phyloP scores from a whole-genome alignment of 2,329 filamentous ascomycete species.

The Ophiocordyceps robertsii region DNA sequence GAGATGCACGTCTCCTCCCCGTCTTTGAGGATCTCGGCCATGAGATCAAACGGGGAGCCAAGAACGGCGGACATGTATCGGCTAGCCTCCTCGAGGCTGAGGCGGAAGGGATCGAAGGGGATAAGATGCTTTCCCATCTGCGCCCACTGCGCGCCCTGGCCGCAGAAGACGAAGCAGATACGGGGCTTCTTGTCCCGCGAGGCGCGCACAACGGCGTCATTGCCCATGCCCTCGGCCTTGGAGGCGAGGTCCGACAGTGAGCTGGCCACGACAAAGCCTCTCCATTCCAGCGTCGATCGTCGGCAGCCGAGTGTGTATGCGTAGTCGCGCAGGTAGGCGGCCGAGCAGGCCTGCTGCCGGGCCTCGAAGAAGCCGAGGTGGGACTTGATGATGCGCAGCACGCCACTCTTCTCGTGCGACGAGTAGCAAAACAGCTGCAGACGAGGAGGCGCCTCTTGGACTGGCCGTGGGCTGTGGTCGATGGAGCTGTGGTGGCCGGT shows the following conservation, averaged over 20 bases:
- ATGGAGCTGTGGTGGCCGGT: constrained; percentile 21
- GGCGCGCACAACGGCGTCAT: constrained; percentile 9
- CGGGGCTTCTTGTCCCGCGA: constrained; percentile 13
- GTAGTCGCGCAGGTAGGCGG: constrained; percentile 21
- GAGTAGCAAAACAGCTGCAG: constrained; percentile 29
- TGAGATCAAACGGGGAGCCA: constrained; percentile 17
- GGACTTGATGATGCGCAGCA: constrained; percentile 20
- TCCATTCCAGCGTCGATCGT: constrained; percentile 31
- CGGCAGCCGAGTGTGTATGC: constrained; percentile 32
- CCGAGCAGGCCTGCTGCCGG: constrained; percentile 1
- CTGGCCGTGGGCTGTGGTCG: neutral
- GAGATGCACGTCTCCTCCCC: constrained; percentile 14
- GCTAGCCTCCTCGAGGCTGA: constrained; percentile 21
- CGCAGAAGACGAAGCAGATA: constrained; percentile 28
- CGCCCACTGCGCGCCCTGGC: constrained; percentile 29
- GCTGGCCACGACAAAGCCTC: constrained; percentile 21
- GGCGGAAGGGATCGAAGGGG: constrained; percentile 25
- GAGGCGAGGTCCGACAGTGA: constrained; percentile 17
- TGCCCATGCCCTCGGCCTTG: constrained; percentile 11
- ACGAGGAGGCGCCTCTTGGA: neutral
- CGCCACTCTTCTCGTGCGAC: constrained; percentile 26
- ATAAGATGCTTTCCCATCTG: constrained; percentile 28
- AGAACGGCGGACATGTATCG: constrained; percentile 16
- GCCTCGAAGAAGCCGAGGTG: constrained; percentile 18
- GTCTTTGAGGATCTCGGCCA: constrained; percentile 20